A percentile compares a stretch with the other conserved stretches of the same genome.
Conservation (phyloP, 2,329 filamentous ascomycete species). For the Cytospora piceicola region DNA sequence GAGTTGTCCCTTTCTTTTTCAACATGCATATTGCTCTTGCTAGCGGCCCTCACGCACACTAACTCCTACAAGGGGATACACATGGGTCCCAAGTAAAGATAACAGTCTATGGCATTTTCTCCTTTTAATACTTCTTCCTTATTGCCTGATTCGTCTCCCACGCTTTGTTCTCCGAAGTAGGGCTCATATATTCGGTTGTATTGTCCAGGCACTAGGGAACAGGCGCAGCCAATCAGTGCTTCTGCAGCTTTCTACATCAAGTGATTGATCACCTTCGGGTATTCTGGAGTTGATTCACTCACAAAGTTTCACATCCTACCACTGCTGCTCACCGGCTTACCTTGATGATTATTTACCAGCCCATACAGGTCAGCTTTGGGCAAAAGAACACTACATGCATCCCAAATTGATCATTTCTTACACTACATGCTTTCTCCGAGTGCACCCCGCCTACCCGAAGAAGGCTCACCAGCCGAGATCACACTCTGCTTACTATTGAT, state of each 20-base stretch:
- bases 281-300: no score
- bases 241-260: slow-evolving; percentile 3
- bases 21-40: background rate
- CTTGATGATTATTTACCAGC: background rate
- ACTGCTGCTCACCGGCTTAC: background rate
- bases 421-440: background rate
- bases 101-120: background rate
- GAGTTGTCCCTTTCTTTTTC: background rate
- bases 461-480: background rate
- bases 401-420: background rate
- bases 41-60: background rate
- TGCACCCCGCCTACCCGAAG: background rate
- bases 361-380: background rate
- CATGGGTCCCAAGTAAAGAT: background rate
- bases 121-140: background rate
- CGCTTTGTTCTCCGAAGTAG: background rate
- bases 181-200: background rate
- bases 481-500: background rate
- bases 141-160: background rate
- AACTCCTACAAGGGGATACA: background rate
- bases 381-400: background rate
- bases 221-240: slow-evolving; percentile 22
- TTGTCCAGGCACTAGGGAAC: background rate
- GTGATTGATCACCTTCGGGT: slow-evolving; percentile 23
- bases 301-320: background rate